Evolutionary conservation across 495 filamentous ascomycete species (phyloP).

Genomic region (Penicillium nucicola): DNA sequence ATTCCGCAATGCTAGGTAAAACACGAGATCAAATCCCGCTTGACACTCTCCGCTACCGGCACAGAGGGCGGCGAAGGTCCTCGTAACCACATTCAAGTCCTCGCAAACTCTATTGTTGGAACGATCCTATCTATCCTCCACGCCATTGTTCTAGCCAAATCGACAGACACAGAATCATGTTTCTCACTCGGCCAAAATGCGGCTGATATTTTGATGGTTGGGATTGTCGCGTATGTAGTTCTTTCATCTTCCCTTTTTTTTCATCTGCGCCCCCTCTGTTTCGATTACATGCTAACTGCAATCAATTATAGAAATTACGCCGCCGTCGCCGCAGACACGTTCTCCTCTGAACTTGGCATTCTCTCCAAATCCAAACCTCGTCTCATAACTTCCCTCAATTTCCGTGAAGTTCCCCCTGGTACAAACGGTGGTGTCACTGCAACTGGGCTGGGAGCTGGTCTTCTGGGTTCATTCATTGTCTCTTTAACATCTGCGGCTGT

Average conservation of each 20-base stretch:
- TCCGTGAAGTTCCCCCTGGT: conserved; percentile 75
- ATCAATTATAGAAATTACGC: conserved; percentile 66
- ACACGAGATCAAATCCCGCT: conserved; percentile 74
- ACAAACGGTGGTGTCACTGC: conserved; percentile 90
- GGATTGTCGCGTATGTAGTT: conserved; percentile 51
- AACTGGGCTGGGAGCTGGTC: conserved; percentile 67
- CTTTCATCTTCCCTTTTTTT: not conserved
- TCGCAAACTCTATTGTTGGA: conserved; percentile 82
- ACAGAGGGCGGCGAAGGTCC: conserved; percentile 72
- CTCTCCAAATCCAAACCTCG: conserved; percentile 71
- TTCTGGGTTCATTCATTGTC: conserved; percentile 70
- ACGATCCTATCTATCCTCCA: conserved; percentile 72
- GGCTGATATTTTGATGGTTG: conserved; percentile 52
- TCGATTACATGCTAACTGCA: not conserved
- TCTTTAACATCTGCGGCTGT: conserved; percentile 61
- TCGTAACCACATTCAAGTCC: conserved; percentile 82
- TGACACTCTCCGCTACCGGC: conserved; percentile 75
- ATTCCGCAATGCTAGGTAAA: conserved; percentile 57
- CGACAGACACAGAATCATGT: conserved; percentile 21
- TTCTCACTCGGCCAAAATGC: conserved; percentile 34
- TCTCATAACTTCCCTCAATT: conserved; percentile 77
- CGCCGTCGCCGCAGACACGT: conserved; percentile 87
- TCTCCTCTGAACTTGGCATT: conserved; percentile 93
- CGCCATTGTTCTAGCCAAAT: conserved; percentile 52
- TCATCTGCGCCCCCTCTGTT: not conserved